Evolutionary conservation across 441 rosid species (phyloP).

Genomic region (Gossypium gossypioides): DNA sequence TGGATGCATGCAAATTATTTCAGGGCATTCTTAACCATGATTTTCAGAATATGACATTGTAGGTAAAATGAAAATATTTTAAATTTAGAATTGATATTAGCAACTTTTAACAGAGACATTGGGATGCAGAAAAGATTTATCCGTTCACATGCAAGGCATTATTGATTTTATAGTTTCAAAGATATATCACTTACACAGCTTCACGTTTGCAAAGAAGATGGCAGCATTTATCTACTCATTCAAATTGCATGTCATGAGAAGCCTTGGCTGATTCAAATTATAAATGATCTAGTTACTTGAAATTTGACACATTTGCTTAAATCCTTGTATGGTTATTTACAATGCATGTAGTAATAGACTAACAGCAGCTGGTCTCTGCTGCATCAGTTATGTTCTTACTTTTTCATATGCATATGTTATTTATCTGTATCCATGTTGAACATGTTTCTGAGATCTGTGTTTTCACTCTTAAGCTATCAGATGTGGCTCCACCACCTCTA

Average conservation of each 20-base stretch:
- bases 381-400: not conserved
- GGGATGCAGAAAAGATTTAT: not conserved
- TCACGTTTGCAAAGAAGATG: not conserved
- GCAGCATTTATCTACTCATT: not conserved
- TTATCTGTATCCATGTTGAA: not conserved
- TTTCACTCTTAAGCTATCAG: slow-evolving; percentile 29
- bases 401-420: not conserved
- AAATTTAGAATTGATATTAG: not conserved
- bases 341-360: not conserved
- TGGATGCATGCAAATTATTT: not conserved
- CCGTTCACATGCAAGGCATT: not conserved
- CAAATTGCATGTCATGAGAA: not conserved
- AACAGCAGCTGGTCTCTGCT: not conserved
- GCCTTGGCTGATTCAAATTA: not conserved
- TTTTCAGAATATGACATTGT: not conserved
- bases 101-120: not conserved
- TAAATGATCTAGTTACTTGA: slow-evolving; percentile 1
- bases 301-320: not conserved
- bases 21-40: slow-evolving; percentile 2
- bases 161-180: not conserved
- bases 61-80: not conserved
- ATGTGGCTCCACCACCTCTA: slow-evolving; percentile 33
- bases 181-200: not conserved
- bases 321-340: not conserved
- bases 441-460: slow-evolving; percentile 6